Percentiles rank a stretch among this genome's conserved stretches.
Evolutionary conservation across 495 filamentous ascomycete species (phyloP).

Genomic region (Aspergillus funiculosus): DNA sequence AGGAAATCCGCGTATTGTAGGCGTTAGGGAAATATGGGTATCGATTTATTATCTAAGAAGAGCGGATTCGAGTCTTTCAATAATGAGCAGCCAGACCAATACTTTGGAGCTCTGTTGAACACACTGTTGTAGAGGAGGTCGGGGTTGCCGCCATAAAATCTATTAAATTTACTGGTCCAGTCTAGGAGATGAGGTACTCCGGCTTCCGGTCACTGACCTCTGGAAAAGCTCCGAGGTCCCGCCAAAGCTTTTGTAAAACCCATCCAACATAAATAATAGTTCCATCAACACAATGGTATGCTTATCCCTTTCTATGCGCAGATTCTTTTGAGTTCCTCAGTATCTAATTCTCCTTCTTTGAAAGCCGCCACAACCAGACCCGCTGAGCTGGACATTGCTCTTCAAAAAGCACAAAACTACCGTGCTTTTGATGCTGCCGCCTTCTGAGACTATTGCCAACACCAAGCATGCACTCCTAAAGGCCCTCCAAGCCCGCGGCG

Average conservation of each 20-base stretch:
- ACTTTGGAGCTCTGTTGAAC: too few species aligned
- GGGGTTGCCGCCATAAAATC: too few species aligned
- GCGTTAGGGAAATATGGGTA: neutral
- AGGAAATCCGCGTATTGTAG: neutral
- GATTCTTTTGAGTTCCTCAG: neutral
- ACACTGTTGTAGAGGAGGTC: too few species aligned
- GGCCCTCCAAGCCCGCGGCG: conserved; percentile 38
- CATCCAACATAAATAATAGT: neutral
- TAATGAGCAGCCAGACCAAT: too few species aligned
- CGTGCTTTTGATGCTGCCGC: conserved; percentile 63
- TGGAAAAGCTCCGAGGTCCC: conserved; percentile 14
- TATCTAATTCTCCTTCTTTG: conserved; percentile 3
- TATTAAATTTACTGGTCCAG: too few species aligned
- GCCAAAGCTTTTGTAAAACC: conserved; percentile 16
- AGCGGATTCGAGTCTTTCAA: neutral
- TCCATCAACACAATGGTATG: conserved; percentile 17
- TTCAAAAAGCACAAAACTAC: conserved; percentile 78
- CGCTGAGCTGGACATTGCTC: conserved; percentile 56
- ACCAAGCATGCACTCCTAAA: conserved; percentile 60
- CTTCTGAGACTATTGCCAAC: conserved; percentile 52
- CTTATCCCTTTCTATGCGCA: neutral
- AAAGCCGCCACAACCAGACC: conserved; percentile 30
- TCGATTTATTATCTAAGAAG: neutral
- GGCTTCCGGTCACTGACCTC: conserved; percentile 8
- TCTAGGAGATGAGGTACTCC: conserved; percentile 12